These are phyloP conservation scores for Hymenoscyphus repandus DNA, from an alignment of 2,329 filamentous ascomycete genomes.

Conservation along the genomic window DNA sequence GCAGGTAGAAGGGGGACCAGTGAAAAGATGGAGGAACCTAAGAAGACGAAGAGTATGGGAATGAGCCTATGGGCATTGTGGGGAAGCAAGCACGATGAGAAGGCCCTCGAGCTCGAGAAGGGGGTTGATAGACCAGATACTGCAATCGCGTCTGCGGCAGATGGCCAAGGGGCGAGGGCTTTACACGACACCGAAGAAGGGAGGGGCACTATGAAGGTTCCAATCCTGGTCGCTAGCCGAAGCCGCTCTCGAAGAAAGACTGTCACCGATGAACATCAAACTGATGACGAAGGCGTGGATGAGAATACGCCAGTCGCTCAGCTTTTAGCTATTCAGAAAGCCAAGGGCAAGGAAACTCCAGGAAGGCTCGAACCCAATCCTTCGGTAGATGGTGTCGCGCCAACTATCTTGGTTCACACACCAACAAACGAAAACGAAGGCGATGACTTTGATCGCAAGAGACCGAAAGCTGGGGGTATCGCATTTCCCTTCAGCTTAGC, in stretches of 20 bases:
- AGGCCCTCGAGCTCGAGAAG: conserved; percentile 57
- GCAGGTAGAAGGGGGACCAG: conserved; percentile 60
- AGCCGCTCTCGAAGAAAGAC: conserved; percentile 40
- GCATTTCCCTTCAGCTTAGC: conserved; percentile 69
- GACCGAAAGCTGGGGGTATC: conserved; percentile 63
- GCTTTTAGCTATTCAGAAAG: conserved; percentile 39
- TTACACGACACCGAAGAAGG: conserved; percentile 18
- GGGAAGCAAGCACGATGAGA: conserved; percentile 84
- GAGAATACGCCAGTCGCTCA: conserved; percentile 40
- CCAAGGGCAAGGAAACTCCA: conserved; percentile 32
- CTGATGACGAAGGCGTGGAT: conserved; percentile 31
- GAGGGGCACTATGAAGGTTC: conserved; percentile 9
- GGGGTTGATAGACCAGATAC: conserved; percentile 39
- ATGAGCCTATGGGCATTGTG: conserved; percentile 80
- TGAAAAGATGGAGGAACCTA: conserved; percentile 45
- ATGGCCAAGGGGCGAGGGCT: conserved; percentile 39
- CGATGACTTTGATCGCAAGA: conserved; percentile 49
- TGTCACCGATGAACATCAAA: conserved; percentile 49
- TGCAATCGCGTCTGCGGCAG: conserved; percentile 33
- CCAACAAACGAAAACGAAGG: conserved; percentile 34
- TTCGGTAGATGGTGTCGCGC: conserved; percentile 8
- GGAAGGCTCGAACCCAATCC: conserved; percentile 16
- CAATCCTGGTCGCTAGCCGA: conserved; percentile 25
- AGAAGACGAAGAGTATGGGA: conserved; percentile 61
- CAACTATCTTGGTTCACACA: conserved; percentile 15